Percentiles rank a stretch among this genome's conserved stretches.
Evolutionary conservation across 129 eudicot genomes (phyloP).

Genomic region (Pulicaria dysenterica): DNA sequence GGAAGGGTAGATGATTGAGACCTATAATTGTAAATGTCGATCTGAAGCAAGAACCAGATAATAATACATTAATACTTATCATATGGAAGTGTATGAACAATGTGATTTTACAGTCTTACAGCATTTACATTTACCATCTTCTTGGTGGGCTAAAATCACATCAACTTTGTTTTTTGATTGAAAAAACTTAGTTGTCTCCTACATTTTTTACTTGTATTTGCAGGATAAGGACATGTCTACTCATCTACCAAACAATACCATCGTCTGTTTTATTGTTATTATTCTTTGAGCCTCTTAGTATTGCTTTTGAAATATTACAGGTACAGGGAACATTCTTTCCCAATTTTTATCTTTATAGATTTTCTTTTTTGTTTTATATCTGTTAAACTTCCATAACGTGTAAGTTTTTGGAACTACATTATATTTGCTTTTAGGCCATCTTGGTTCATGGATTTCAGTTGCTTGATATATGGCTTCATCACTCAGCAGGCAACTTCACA

Average conservation of each 20-base stretch:
- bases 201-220: conserved; percentile 32
- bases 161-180: conserved; percentile 4
- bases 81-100: background rate
- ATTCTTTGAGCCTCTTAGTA: conserved; percentile 89
- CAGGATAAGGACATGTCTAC: conserved; percentile 68
- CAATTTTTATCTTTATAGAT: conserved; percentile 13
- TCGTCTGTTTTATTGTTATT: conserved; percentile 65
- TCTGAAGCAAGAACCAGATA: background rate
- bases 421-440: conserved; percentile 54
- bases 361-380: background rate
- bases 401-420: conserved; percentile 7
- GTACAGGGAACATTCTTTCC: conserved; percentile 33
- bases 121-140: background rate
- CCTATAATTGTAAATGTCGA: background rate
- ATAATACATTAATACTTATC: background rate
- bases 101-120: conserved; percentile 7
- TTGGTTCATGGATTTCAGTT: conserved; percentile 90
- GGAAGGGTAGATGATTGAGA: background rate
- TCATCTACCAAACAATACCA: conserved; percentile 44
- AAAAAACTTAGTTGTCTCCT: conserved; percentile 1
- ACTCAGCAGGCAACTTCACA: conserved; percentile 57
- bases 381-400: background rate
- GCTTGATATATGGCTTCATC: conserved; percentile 79
- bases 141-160: conserved; percentile 3
- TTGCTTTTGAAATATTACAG: conserved; percentile 88